Evolutionary conservation across 148 eudicot species (phyloP), one percentile per base, ranked within the genome.

Genomic region (Beta vulgaris): DNA sequence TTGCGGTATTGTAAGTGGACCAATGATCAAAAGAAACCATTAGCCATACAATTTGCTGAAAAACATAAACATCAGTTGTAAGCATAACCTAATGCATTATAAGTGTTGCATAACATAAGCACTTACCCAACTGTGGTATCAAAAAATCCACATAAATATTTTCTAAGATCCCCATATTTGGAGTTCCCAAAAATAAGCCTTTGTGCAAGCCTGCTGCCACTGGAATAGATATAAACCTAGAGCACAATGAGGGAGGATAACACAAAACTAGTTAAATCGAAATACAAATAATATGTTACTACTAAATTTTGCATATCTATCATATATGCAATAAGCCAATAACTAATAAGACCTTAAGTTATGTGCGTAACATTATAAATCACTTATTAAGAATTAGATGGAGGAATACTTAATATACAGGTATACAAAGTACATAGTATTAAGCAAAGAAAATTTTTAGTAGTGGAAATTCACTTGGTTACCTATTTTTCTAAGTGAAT

Each of bases 181-280:
- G 97, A 85, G 79, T 94, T 81, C 39, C 97, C 97, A 84, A 94
- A 94, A 55, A 94, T 73, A 61, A 90, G 91, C 86, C 95, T 86
- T 54, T 94, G 98, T 23, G 98, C 98, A 74, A 94, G 86, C 79
- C 97, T 86, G 87, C 98, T 94, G 40, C 98, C 98, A 65, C 98
- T 94, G 58, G 98, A 94, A 79, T 92, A 94, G 51, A 94, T 94
- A 79, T 92, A 94, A 66, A 90, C 98, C 98, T 94, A 82, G 29
- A 39, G 66, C 53, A 73, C 34, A 77, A 55, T 44, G 42, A 77
- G 44, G 35, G n/a, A 13, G 63, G 21, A 64, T 36, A 8, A 67
- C 40, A 77, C 14, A 19, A 1, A 54, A 31, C 44, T 48, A 73
- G 54, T 55, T 16, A 62, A 21, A 26, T 0, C 2, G 23, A 36